These are phyloP conservation scores for Geotrichum restrictum DNA, from an alignment of 1,139 yeast species.

Conservation along the genomic window DNA sequence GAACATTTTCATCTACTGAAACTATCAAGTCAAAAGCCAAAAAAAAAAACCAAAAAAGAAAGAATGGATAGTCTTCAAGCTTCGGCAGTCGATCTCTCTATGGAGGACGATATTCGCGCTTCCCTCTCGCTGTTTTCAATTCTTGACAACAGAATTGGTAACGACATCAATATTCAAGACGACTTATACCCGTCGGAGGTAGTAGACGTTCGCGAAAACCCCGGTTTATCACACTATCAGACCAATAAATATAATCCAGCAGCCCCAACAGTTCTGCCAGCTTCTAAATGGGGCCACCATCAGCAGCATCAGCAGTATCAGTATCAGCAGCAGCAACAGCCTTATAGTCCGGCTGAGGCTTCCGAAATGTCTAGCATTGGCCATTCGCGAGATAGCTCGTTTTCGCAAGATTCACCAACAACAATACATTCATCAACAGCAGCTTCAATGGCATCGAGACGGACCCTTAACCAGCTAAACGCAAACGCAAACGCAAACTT, in stretches of 20 bases:
- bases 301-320: neutral
- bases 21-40: too few relatives aligned
- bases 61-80: too few relatives aligned
- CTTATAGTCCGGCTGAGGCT: conserved; percentile 4
- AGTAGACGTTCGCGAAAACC: too few relatives aligned
- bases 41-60: too few relatives aligned
- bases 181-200: too few relatives aligned
- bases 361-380: conserved; percentile 10
- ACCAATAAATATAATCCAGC: too few relatives aligned
- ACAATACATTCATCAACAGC: conserved; percentile 2
- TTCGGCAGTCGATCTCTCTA: conserved; percentile 2
- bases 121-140: conserved; percentile 13
- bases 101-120: conserved; percentile 14
- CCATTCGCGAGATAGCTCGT: conserved; percentile 6
- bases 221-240: too few relatives aligned
- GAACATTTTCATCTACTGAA: too few relatives aligned
- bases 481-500: neutral
- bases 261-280: too few relatives aligned
- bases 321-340: neutral
- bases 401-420: conserved; percentile 13
- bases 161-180: conserved; percentile 1
- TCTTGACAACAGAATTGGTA: conserved; percentile 13
- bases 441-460: neutral
- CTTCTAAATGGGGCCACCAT: neutral
- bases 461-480: neutral